Evolutionary conservation across 495 filamentous ascomycete genomes (phyloP).

Genomic region (Neurospora cerealis): DNA sequence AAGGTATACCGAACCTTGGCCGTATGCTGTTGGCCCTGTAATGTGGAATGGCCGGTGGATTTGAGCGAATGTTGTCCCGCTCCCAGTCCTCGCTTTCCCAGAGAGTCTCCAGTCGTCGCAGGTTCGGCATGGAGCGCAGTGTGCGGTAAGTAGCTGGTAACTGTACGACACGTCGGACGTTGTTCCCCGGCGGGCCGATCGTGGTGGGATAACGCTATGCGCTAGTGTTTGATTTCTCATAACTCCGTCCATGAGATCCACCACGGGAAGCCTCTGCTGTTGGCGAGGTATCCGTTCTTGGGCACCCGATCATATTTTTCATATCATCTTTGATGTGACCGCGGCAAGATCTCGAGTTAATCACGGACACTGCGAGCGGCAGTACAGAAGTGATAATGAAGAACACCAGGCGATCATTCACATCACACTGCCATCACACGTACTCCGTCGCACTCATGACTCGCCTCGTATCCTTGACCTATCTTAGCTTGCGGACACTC

Average conservation of each 20-base stretch:
- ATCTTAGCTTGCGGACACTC: not conserved
- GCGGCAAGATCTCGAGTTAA: not conserved
- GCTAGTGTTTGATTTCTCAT: not conserved
- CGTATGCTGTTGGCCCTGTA: not conserved
- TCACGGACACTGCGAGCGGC: not conserved
- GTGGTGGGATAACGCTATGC: not conserved
- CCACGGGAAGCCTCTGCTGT: not conserved
- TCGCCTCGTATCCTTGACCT: not conserved
- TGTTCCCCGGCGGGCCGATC: not conserved
- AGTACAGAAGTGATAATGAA: not conserved
- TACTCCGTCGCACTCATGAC: not conserved
- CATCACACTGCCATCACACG: not conserved
- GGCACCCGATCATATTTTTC: not conserved
- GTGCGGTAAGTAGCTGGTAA: not conserved
- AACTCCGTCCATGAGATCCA: not conserved
- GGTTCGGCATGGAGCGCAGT: not conserved
- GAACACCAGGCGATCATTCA: not conserved
- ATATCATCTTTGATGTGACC: not conserved
- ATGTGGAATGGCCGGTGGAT: not conserved
- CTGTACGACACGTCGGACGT: not conserved
- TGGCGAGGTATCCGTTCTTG: not conserved
- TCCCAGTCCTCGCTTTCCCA: too few species aligned
- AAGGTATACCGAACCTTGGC: not conserved
- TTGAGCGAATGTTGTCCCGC: not conserved
- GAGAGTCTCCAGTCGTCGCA: not conserved